These are phyloP conservation scores for Strobilomyces dryophilus DNA, from an alignment of 768 basidiomycete species.

Conservation along the genomic window DNA sequence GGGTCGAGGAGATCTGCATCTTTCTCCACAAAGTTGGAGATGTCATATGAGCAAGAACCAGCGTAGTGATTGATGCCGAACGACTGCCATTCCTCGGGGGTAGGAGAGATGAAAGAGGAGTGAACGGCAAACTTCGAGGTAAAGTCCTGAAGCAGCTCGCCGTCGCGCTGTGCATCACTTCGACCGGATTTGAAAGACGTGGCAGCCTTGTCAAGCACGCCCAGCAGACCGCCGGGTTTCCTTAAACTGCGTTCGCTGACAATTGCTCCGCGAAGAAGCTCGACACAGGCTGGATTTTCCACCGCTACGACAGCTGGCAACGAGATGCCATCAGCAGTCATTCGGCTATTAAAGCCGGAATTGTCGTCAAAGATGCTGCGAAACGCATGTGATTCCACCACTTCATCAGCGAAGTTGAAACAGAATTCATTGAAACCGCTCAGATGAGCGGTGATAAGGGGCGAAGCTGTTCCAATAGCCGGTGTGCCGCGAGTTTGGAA, in stretches of 20 bases:
- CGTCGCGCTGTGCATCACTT: conserved; percentile 42
- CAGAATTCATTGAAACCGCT: conserved; percentile 61
- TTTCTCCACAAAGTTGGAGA: conserved; percentile 44
- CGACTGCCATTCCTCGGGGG: conserved; percentile 29
- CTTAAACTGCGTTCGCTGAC: conserved; percentile 42
- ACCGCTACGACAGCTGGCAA: conserved; percentile 45
- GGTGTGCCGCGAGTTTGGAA: conserved; percentile 50
- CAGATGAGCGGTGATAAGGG: conserved; percentile 51
- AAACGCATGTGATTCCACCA: conserved; percentile 55
- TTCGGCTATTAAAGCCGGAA: conserved; percentile 40
- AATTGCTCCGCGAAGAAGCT: conserved; percentile 54
- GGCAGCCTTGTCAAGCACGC: conserved; percentile 49
- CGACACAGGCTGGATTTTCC: conserved; percentile 54
- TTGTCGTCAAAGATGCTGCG: conserved; percentile 50
- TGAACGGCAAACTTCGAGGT: conserved; percentile 43
- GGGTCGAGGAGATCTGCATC: conserved; percentile 52
- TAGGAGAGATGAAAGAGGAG: conserved; percentile 45
- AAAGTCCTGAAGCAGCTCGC: conserved; percentile 49
- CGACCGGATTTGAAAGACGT: conserved; percentile 49
- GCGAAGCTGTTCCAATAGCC: conserved; percentile 38
- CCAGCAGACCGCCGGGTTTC: conserved; percentile 58
- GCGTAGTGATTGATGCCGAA: conserved; percentile 65
- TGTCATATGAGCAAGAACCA: conserved; percentile 51
- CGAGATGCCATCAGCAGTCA: conserved; percentile 49
- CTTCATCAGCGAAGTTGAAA: conserved; percentile 56